A percentile compares a stretch with the other conserved stretches of the same genome.
phyloP scores from a whole-genome alignment of 108 stramenopile species.

The Aurantiochytrium sp. region DNA sequence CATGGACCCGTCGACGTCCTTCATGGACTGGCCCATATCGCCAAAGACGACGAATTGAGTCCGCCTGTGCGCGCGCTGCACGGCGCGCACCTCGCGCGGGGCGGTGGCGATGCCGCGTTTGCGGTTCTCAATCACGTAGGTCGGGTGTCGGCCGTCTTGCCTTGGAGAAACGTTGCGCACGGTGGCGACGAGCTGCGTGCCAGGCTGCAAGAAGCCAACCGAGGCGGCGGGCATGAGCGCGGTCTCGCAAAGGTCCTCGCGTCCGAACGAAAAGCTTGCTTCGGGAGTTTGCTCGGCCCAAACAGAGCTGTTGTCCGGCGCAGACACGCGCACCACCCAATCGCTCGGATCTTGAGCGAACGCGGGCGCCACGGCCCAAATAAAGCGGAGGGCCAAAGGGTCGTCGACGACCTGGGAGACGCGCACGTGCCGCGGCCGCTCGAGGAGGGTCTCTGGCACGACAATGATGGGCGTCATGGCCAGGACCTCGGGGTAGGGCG shows the following conservation, averaged over 20 bases:
- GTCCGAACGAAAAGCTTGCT: not conserved
- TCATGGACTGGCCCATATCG: constrained; percentile 27
- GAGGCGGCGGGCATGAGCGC: not conserved
- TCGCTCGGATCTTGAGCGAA: not conserved
- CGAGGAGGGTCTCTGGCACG: not conserved
- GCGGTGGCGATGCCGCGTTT: not conserved
- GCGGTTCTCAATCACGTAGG: not conserved
- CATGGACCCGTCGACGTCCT: not conserved
- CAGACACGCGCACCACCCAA: not conserved
- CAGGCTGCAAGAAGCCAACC: not conserved
- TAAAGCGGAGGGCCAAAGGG: not conserved
- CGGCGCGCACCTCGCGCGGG: not conserved
- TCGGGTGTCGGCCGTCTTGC: not conserved
- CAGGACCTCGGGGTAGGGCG: constrained; percentile 1
- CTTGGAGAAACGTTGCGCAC: not conserved
- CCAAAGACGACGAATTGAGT: constrained; percentile 13
- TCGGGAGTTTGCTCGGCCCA: not conserved
- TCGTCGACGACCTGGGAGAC: not conserved
- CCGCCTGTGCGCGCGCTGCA: not conserved
- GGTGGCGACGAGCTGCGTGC: not conserved
- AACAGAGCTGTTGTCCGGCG: not conserved
- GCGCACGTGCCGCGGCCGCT: not conserved
- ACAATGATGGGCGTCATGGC: not conserved
- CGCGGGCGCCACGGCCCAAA: not conserved
- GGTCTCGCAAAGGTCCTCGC: not conserved